Evolutionary conservation across 2,329 filamentous ascomycete genomes (phyloP).

Genomic region (Arthrobotrys sinensis): DNA sequence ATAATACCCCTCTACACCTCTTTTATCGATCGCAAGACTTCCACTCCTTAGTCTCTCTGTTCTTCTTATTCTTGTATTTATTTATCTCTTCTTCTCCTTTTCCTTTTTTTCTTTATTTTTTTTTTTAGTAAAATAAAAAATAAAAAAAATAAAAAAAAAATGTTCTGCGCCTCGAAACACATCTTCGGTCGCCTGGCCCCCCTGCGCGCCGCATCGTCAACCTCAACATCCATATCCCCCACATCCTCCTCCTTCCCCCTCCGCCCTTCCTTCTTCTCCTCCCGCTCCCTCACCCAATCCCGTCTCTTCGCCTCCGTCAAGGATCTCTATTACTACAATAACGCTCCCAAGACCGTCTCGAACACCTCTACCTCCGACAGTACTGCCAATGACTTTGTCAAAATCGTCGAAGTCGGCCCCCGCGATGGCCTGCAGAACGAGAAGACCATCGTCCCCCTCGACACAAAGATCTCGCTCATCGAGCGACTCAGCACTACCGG

Average conservation of each 20-base stretch:
- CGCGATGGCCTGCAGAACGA: constrained; percentile 91
- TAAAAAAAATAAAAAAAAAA: constrained; percentile 27
- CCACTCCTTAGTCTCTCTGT: neutral
- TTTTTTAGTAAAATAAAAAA: neutral
- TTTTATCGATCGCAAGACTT: neutral
- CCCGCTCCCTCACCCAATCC: constrained; percentile 44
- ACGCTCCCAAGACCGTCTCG: neutral
- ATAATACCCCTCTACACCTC: too few relatives aligned
- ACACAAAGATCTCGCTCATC: constrained; percentile 83
- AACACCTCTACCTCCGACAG: constrained; percentile 8
- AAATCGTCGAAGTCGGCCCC: constrained; percentile 86
- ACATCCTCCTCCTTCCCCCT: neutral
- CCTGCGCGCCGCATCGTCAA: constrained; percentile 17
- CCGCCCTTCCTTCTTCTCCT: constrained; percentile 54
- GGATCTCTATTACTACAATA: constrained; percentile 48
- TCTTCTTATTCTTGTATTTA: neutral
- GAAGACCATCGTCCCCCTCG: constrained; percentile 78
- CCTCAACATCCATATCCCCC: neutral
- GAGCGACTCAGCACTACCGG: constrained; percentile 79
- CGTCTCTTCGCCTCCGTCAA: constrained; percentile 59
- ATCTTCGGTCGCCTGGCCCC: constrained; percentile 53
- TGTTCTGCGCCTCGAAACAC: constrained; percentile 60
- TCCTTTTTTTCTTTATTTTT: neutral
- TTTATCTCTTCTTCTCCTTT: neutral
- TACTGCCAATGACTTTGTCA: constrained; percentile 67